A percentile compares a stretch with the other conserved stretches of the same genome.
Conservation (phyloP, 352 stramenopile species). For the Pythium monospermum region DNA sequence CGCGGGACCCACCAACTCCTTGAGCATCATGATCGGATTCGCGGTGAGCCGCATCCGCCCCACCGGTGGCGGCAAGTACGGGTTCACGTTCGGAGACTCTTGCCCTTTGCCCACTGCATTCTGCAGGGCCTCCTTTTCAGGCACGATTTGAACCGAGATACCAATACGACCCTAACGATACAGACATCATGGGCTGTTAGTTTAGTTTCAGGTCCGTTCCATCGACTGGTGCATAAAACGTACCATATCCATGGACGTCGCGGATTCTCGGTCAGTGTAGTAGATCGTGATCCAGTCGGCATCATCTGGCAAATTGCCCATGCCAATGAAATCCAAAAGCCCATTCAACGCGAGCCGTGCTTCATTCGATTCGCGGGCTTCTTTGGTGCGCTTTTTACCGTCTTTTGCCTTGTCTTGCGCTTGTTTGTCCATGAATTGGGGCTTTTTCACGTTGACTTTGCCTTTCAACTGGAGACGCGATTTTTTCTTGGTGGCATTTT, state of each 20-base stretch:
- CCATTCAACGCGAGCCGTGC: slow-evolving; percentile 44
- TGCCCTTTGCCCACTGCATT: slow-evolving; percentile 78
- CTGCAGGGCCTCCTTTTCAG: slow-evolving; percentile 67
- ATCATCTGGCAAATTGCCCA: slow-evolving; percentile 69
- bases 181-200: slow-evolving; percentile 4
- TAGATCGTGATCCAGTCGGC: slow-evolving; percentile 74
- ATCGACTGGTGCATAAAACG: not conserved
- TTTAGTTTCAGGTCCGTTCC: not conserved
- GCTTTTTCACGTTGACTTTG: slow-evolving; percentile 17
- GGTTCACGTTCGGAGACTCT: slow-evolving; percentile 86
- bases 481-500: slow-evolving; percentile 13
- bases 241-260: slow-evolving; percentile 61
- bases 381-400: slow-evolving; percentile 35
- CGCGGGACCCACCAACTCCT: slow-evolving; percentile 59
- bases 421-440: slow-evolving; percentile 26
- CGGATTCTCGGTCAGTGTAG: slow-evolving; percentile 69
- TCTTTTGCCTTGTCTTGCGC: slow-evolving; percentile 28
- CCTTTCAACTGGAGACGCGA: not conserved
- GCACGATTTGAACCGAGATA: slow-evolving; percentile 76
- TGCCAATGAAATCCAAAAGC: slow-evolving; percentile 63
- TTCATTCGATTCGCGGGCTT: slow-evolving; percentile 49
- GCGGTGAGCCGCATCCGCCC: slow-evolving; percentile 76
- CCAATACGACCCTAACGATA: slow-evolving; percentile 40
- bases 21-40: slow-evolving; percentile 82
- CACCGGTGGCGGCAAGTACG: slow-evolving; percentile 84